Evolutionary conservation across 1,284 basidiomycete species (phyloP).

Genomic region (Malassezia equina): DNA sequence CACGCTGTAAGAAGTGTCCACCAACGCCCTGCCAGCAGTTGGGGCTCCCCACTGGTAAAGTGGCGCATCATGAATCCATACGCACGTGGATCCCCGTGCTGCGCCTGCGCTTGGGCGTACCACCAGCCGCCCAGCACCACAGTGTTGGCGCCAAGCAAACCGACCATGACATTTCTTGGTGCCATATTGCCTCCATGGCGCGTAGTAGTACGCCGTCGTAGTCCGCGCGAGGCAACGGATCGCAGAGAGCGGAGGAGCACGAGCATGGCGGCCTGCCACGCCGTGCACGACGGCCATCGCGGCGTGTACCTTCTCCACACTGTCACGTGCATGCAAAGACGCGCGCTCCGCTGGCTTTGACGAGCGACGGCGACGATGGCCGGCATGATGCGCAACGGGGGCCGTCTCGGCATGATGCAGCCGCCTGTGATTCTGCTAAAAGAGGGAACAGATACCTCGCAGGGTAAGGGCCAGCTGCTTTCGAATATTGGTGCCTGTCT

Average conservation of each 20-base stretch:
- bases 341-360: background rate
- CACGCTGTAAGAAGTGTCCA: constrained; percentile 67
- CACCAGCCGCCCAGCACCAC: constrained; percentile 26
- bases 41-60: constrained; percentile 57
- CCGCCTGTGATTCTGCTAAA: constrained; percentile 42
- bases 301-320: background rate
- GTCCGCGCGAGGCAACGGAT: background rate
- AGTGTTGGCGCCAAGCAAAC: constrained; percentile 24
- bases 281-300: background rate
- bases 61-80: constrained; percentile 60
- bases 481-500: constrained; percentile 67
- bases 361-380: constrained; percentile 11
- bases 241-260: background rate
- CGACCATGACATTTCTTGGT: constrained; percentile 14
- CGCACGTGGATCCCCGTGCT: constrained; percentile 54
- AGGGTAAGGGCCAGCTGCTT: constrained; percentile 83
- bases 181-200: background rate
- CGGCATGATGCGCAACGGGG: constrained; percentile 14
- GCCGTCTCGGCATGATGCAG: constrained; percentile 32
- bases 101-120: constrained; percentile 18
- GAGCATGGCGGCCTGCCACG: background rate
- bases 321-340: background rate
- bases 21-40: constrained; percentile 62
- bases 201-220: background rate
- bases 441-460: constrained; percentile 88